A percentile compares a stretch with the other conserved stretches of the same genome.
Evolutionary conservation across 169 alveolate species (phyloP).

Genomic region (Plasmodium gaboni): DNA sequence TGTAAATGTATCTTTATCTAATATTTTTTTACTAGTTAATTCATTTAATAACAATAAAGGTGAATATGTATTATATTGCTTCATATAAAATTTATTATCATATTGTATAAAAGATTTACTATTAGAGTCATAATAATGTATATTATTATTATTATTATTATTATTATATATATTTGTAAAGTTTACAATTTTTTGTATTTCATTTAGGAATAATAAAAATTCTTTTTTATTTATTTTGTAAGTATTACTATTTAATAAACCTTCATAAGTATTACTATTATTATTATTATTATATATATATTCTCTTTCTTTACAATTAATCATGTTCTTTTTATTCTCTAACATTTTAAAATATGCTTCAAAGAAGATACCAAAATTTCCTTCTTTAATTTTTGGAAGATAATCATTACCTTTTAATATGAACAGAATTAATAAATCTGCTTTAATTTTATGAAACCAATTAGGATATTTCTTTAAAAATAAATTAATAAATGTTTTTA

Average conservation of each 20-base stretch:
- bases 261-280: background rate
- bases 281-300: background rate
- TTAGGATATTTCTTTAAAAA: constrained; percentile 49
- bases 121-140: background rate
- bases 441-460: constrained; percentile 29
- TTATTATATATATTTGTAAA: constrained; percentile 21
- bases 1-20: constrained; percentile 9
- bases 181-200: constrained; percentile 17
- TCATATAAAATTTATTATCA: background rate
- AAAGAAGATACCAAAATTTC: constrained; percentile 73
- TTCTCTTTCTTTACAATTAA: background rate
- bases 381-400: constrained; percentile 80
- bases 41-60: constrained; percentile 58
- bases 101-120: background rate
- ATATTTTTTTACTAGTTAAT: constrained; percentile 25
- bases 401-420: constrained; percentile 82
- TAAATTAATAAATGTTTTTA: constrained; percentile 58
- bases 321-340: background rate
- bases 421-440: constrained; percentile 77
- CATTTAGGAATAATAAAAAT: constrained; percentile 35
- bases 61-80: background rate
- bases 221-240: constrained; percentile 11
- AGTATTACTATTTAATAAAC: constrained; percentile 22
- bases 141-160: background rate
- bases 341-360: constrained; percentile 78